Evolutionary conservation across 306 rosid genomes (phyloP).

Genomic region (Prunus dulcis): DNA sequence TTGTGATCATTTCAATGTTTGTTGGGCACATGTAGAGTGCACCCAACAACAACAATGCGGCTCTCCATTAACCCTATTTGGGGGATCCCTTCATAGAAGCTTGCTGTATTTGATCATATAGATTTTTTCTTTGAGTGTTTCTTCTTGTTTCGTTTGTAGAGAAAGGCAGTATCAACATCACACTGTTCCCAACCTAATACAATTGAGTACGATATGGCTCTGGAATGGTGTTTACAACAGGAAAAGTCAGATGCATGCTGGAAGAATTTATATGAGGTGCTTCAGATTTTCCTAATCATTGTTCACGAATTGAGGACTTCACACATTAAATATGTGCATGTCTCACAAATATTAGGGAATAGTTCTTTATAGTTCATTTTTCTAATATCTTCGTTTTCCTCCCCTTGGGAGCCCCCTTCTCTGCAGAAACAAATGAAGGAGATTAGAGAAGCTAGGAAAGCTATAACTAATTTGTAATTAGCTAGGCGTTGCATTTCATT

Average conservation of each 20-base stretch:
- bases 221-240: conserved; percentile 38
- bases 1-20: not conserved
- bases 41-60: too few species aligned
- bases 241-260: conserved; percentile 34
- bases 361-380: too few species aligned
- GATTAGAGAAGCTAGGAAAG: not conserved
- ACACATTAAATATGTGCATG: not conserved
- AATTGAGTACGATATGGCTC: conserved; percentile 44
- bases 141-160: conserved; percentile 29
- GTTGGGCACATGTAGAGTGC: too few species aligned
- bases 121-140: not conserved
- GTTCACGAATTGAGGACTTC: not conserved
- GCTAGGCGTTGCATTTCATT: not conserved
- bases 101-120: not conserved
- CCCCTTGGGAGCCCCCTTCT: not conserved
- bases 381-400: not conserved
- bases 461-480: not conserved
- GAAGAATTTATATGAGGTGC: conserved; percentile 43
- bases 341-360: not conserved
- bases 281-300: not conserved
- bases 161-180: conserved; percentile 57
- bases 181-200: conserved; percentile 62
- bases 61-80: too few species aligned
- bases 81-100: not conserved
- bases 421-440: conserved; percentile 10